Conservation (phyloP, 2,329 filamentous ascomycete species). For the Fusarium pseudograminearum region DNA sequence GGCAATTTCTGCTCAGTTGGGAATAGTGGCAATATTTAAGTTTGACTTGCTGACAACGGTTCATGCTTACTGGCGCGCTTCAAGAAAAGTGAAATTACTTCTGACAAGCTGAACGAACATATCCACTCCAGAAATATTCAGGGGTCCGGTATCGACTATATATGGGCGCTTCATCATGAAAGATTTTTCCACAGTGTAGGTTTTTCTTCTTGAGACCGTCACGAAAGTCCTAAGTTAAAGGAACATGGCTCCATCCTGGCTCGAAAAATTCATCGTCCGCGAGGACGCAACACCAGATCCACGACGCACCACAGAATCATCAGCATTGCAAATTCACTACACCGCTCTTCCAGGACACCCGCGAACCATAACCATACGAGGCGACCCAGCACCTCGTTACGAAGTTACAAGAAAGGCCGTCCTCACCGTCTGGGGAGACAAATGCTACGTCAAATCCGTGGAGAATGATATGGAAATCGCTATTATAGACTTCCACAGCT, state of each 20-base stretch:
- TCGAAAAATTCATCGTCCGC: conserved; percentile 6
- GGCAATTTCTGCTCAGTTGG: background rate
- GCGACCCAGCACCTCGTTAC: background rate
- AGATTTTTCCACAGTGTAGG: background rate
- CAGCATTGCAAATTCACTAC: background rate
- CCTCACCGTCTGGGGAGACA: background rate
- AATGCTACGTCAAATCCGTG: conserved; percentile 1
- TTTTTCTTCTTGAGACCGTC: background rate
- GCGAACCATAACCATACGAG: background rate
- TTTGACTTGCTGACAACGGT: background rate
- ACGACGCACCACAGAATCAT: background rate
- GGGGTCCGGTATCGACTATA: background rate
- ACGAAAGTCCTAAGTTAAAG: fast-evolving
- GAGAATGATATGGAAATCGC: background rate
- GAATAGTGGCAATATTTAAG: background rate
- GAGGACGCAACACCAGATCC: background rate
- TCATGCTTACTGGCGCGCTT: background rate
- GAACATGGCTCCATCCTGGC: conserved; percentile 4
- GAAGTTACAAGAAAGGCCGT: background rate
- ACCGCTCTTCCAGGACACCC: background rate
- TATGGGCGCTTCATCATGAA: background rate
- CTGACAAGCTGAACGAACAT: background rate
- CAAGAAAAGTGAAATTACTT: background rate
- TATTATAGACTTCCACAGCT: background rate
- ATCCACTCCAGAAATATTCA: background rate